Conservation (phyloP, 495 filamentous ascomycete genomes). For the Daldinia bambusicola region DNA sequence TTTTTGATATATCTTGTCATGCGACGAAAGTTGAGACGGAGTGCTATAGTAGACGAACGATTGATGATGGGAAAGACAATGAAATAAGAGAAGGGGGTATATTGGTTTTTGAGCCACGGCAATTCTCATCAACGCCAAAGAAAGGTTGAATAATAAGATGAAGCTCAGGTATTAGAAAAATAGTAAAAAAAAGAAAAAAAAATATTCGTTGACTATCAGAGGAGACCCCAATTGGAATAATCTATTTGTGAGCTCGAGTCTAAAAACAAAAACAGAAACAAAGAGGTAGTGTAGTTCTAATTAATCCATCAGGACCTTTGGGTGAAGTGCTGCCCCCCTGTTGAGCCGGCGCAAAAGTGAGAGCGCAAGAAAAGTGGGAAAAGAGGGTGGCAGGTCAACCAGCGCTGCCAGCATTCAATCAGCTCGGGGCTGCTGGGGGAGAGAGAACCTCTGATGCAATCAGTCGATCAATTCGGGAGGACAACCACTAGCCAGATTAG, state of each 20-base stretch:
- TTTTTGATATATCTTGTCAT: conserved; percentile 33
- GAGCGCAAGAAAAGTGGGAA: conserved; percentile 43
- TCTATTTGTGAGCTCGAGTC: conserved; percentile 17
- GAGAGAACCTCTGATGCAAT: conserved; percentile 39
- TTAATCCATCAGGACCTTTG: conserved; percentile 21
- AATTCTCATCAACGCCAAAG: conserved; percentile 36
- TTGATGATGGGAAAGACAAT: conserved; percentile 6
- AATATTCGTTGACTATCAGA: conserved; percentile 22
- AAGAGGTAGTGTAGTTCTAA: conserved; percentile 15
- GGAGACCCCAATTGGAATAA: conserved; percentile 33
- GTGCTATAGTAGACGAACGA: conserved; percentile 24
- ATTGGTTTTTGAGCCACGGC: conserved; percentile 22
- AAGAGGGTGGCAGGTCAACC: conserved; percentile 52
- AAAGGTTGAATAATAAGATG: conserved; percentile 40
- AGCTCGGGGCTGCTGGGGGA: not conserved
- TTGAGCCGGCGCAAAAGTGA: conserved; percentile 36
- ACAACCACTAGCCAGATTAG: conserved; percentile 3
- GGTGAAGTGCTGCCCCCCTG: conserved; percentile 26
- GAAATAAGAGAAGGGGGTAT: conserved; percentile 29
- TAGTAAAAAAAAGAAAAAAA: not conserved
- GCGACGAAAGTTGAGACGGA: conserved; percentile 13
- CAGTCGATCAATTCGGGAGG: conserved; percentile 37
- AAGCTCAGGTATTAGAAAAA: conserved; percentile 38
- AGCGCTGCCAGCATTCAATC: not conserved
- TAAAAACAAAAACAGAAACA: conserved; percentile 21